Conservation (phyloP, 768 basidiomycete species). For the Coprinopsis marcescibilis region DNA sequence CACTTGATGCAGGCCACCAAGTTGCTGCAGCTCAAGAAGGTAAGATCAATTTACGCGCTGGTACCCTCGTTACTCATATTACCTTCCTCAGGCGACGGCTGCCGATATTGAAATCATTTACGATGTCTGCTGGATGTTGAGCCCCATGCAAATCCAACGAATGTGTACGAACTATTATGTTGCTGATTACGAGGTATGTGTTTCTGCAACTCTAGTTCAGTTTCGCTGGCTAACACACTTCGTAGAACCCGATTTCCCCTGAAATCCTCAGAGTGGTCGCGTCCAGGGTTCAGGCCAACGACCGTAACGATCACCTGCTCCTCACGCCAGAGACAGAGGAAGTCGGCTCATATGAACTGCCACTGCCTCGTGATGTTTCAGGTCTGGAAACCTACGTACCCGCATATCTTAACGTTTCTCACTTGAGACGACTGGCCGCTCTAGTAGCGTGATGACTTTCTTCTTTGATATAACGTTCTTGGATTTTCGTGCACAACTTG, state of each 20-base stretch:
- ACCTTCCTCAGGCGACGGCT: slow-evolving; percentile 64
- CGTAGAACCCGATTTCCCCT: slow-evolving; percentile 89
- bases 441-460: slow-evolving; percentile 53
- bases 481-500: slow-evolving; percentile 7
- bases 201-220: not conserved
- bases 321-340: slow-evolving; percentile 96
- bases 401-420: slow-evolving; percentile 85
- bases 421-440: slow-evolving; percentile 82
- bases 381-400: slow-evolving; percentile 96
- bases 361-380: slow-evolving; percentile 89
- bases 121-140: slow-evolving; percentile 99
- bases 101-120: slow-evolving; percentile 99
- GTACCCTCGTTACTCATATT: slow-evolving; percentile 7
- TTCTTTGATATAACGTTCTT: not conserved
- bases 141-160: slow-evolving; percentile 98
- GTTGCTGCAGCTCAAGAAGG: slow-evolving; percentile 95
- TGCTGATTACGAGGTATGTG: slow-evolving; percentile 90
- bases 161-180: slow-evolving; percentile 99
- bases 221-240: not conserved
- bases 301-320: slow-evolving; percentile 94
- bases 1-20: slow-evolving; percentile 99
- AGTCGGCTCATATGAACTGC: slow-evolving; percentile 91
- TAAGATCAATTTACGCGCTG: slow-evolving; percentile 19
- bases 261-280: slow-evolving; percentile 97
- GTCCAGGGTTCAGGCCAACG: slow-evolving; percentile 90